Evolutionary conservation across 2,329 filamentous ascomycete species (phyloP), one percentile per base, ranked within the genome.

Genomic region (Exserohilum turcica): DNA sequence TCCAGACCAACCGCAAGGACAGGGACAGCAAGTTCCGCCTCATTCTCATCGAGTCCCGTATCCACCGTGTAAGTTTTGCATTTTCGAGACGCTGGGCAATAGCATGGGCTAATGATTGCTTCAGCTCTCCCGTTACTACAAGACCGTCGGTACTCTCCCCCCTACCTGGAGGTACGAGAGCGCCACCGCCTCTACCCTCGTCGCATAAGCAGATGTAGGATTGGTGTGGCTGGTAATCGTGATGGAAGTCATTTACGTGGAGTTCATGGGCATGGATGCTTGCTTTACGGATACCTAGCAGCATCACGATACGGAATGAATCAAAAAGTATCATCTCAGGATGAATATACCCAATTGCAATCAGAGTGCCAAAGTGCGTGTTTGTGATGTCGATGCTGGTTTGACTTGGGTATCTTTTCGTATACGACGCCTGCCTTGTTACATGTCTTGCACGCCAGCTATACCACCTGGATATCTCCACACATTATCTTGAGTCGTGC

Each of bases 1-100:
- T 99, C 71, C 92, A 97, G 88, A 91, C 91, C 83, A 99, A 99
- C 89, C 93, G 94, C 83, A 99, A 99, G 88, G 94, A 99, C 87
- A 96, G 92, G 86, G 94, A 99, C 86, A 91, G 89, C 86, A 99
- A 99, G 87, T 99, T 99, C 91, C 93, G 94, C 78, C 91, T 99
- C 68, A 99, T 99, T 93, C 90, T 99, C 74, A 96, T 99, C 83
- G 94, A 99, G 87, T 97, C 94, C 79, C 91, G 95, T 83, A 97
- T 99, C 82, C 94, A 99, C 90, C 93, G 94, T 84, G 51, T 54
- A 54, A 38, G 52, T 46, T 39, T 1, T 27, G 8, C n/a, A n/a
- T 9, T 15, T 21, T 31, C 10, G 21, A 8, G 15, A 40, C 21
- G 13, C 10, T 9, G 35, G 13, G 7, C n/a, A 35, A 24, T n/a